These are phyloP conservation scores for Alternaria panax DNA, from an alignment of 2,329 filamentous ascomycete genomes.

Conservation along the genomic window DNA sequence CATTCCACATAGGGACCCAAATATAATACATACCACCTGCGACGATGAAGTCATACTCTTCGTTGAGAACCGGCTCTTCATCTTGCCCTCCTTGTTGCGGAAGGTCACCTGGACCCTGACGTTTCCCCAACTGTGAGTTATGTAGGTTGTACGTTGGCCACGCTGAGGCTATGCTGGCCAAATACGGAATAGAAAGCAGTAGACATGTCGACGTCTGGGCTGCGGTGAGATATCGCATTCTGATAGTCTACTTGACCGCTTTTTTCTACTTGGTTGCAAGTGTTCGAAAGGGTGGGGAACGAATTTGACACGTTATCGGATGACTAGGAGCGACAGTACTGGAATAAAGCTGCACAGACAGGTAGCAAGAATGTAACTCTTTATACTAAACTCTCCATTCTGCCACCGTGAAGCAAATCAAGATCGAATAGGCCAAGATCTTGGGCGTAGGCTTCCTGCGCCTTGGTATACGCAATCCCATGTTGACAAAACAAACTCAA, in stretches of 20 bases:
- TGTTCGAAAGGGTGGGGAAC: not conserved
- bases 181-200: constrained; percentile 14
- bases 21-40: constrained; percentile 22
- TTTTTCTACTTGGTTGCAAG: not conserved
- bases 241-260: not conserved
- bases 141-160: constrained; percentile 26
- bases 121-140: constrained; percentile 21
- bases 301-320: not conserved
- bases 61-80: constrained; percentile 18
- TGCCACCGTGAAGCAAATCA: not conserved
- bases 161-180: constrained; percentile 15
- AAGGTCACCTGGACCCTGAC: constrained; percentile 16
- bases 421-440: constrained; percentile 5
- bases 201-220: constrained; percentile 8
- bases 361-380: not conserved
- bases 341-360: not conserved
- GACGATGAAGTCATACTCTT: constrained; percentile 31
- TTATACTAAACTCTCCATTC: constrained; percentile 2
- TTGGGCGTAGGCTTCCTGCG: not conserved
- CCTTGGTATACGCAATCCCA: not conserved
- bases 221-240: constrained; percentile 14
- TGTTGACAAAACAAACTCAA: constrained; percentile 1
- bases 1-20: no score
- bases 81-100: constrained; percentile 12
- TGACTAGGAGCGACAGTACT: not conserved